Conservation (phyloP, 495 filamentous ascomycete species). For the Cercophora newfieldiana region DNA sequence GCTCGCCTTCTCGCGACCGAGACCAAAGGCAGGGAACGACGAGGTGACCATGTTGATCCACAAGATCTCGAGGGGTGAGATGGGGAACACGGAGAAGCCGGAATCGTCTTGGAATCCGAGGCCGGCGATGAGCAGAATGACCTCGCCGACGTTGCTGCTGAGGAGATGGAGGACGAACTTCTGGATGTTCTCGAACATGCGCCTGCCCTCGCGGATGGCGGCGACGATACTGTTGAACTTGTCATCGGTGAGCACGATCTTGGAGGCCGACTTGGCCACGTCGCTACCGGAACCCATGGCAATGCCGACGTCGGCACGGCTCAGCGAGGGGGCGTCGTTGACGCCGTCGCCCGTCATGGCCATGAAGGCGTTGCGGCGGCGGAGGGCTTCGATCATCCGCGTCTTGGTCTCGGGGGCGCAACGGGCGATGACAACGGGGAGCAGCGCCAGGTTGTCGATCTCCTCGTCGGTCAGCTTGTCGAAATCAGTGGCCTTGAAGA, state of each 20-base stretch:
- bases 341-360: conserved; percentile 78
- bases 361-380: conserved; percentile 59
- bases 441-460: conserved; percentile 57
- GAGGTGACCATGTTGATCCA: conserved; percentile 82
- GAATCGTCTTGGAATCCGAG: conserved; percentile 67
- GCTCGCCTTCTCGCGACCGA: conserved; percentile 68
- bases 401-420: conserved; percentile 68
- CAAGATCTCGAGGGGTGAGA: conserved; percentile 72
- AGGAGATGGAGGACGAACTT: conserved; percentile 79
- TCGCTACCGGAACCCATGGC: conserved; percentile 87
- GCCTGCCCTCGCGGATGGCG: conserved; percentile 69
- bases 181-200: conserved; percentile 79
- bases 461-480: conserved; percentile 60
- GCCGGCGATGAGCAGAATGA: conserved; percentile 67
- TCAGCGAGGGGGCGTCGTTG: conserved; percentile 80
- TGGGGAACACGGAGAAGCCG: conserved; percentile 69
- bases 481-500: conserved; percentile 66
- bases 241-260: conserved; percentile 86
- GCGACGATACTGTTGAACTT: conserved; percentile 82
- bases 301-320: conserved; percentile 78
- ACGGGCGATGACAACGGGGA: conserved; percentile 66
- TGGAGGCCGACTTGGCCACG: conserved; percentile 86
- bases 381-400: conserved; percentile 67
- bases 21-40: conserved; percentile 71
- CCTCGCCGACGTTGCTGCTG: conserved; percentile 73